These are phyloP conservation scores for Musa beccarii DNA, from an alignment of 176 grass and related monocot genomes.

Conservation along the genomic window DNA sequence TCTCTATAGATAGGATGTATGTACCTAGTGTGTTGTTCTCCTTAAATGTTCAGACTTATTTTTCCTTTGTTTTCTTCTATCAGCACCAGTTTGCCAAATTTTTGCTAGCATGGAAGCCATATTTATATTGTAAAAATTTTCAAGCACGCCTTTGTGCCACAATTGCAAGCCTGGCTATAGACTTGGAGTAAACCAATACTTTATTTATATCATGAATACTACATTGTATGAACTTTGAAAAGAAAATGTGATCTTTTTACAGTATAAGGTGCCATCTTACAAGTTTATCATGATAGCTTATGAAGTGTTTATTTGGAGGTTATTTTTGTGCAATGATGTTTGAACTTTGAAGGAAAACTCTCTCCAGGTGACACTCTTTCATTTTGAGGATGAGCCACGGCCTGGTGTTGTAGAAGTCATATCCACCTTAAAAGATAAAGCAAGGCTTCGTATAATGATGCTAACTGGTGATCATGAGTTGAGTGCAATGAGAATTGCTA, in stretches of 20 bases:
- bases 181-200: no score
- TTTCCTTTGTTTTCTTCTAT: no score
- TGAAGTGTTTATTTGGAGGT: background rate
- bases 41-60: no score
- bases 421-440: conserved; percentile 71
- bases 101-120: no score
- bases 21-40: no score
- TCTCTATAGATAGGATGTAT: no score
- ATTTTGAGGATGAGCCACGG: conserved; percentile 93
- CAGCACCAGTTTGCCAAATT: no score
- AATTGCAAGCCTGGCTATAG: no score
- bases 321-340: background rate
- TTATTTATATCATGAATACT: no score
- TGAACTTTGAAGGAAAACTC: background rate
- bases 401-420: conserved; percentile 72
- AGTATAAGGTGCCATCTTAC: background rate
- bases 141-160: no score
- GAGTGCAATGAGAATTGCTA: conserved; percentile 79
- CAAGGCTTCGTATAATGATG: conserved; percentile 90
- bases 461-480: conserved; percentile 93
- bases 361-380: conserved; percentile 79
- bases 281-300: background rate
- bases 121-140: no score
- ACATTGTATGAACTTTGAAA: no score
- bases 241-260: background rate